phyloP scores from a whole-genome alignment of 2,329 filamentous ascomycete genomes.

The Ceratocystis harringtonii region DNA sequence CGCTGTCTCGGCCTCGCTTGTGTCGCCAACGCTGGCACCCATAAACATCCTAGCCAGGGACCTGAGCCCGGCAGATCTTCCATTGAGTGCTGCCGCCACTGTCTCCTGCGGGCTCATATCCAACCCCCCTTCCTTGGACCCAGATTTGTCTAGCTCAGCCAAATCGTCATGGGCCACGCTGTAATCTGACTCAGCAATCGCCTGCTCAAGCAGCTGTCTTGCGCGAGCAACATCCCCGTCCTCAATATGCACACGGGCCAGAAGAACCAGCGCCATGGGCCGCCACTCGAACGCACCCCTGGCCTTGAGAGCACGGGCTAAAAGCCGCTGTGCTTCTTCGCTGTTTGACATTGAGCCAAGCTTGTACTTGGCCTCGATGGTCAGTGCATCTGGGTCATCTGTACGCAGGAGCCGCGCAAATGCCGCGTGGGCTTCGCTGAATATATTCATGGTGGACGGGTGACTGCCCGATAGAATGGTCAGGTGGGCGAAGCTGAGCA shows the following conservation, averaged over 20 bases:
- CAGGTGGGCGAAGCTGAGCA: constrained; percentile 9
- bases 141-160: not conserved
- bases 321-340: constrained; percentile 12
- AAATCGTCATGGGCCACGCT: not conserved
- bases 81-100: not conserved
- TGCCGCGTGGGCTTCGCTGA: not conserved
- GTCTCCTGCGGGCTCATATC: not conserved
- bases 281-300: constrained; percentile 16
- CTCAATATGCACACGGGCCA: not conserved
- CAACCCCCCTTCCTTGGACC: not conserved
- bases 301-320: constrained; percentile 6
- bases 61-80: not conserved
- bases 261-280: constrained; percentile 2
- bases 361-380: constrained; percentile 21
- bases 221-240: not conserved
- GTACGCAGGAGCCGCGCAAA: constrained; percentile 7
- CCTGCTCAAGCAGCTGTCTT: not conserved
- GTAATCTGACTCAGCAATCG: constrained; percentile 4
- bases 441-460: constrained; percentile 18
- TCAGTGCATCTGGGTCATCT: constrained; percentile 26
- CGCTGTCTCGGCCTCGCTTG: not conserved
- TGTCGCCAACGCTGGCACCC: not conserved
- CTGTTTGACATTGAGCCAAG: not conserved
- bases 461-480: constrained; percentile 21
- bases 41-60: not conserved